These are phyloP conservation scores for Hortiboletus campestris DNA, from an alignment of 768 basidiomycete species.

Conservation along the genomic window DNA sequence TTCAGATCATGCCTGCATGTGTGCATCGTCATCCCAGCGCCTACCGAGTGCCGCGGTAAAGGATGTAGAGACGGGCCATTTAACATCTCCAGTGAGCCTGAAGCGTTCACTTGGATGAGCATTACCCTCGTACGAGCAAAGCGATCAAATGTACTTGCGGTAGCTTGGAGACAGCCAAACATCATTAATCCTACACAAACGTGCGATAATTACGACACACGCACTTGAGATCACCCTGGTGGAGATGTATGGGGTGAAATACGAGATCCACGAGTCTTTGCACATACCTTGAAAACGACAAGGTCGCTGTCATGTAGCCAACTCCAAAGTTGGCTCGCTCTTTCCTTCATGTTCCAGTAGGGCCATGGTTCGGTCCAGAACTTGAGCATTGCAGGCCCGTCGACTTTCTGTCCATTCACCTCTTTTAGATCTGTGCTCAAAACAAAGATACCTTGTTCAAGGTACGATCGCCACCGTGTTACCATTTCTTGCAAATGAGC, in stretches of 20 bases:
- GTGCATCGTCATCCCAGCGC: conserved; percentile 7
- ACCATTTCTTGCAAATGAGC: conserved; percentile 58
- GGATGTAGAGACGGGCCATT: conserved; percentile 80
- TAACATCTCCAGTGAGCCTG: conserved; percentile 85
- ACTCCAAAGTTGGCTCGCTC: conserved; percentile 50
- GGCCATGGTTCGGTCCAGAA: conserved; percentile 79
- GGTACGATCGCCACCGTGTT: conserved; percentile 67
- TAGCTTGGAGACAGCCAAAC: conserved; percentile 46
- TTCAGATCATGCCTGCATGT: background rate
- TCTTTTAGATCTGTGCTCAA: conserved; percentile 48
- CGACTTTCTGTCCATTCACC: conserved; percentile 20
- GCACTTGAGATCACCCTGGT: conserved; percentile 89
- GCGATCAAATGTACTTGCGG: conserved; percentile 62
- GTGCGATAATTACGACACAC: conserved; percentile 26
- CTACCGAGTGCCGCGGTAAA: conserved; percentile 72
- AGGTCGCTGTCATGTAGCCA: conserved; percentile 55
- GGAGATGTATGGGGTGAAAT: background rate
- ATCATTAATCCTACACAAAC: background rate
- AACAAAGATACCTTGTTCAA: conserved; percentile 67
- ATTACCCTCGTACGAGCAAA: background rate
- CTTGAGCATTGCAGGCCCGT: conserved; percentile 29
- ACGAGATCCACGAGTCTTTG: background rate
- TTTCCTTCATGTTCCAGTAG: conserved; percentile 69
- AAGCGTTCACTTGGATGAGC: conserved; percentile 1
- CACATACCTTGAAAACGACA: conserved; percentile 78